Base-by-base conservation (phyloP, 257 asterid species). In the Jacaranda copaia region DNA sequence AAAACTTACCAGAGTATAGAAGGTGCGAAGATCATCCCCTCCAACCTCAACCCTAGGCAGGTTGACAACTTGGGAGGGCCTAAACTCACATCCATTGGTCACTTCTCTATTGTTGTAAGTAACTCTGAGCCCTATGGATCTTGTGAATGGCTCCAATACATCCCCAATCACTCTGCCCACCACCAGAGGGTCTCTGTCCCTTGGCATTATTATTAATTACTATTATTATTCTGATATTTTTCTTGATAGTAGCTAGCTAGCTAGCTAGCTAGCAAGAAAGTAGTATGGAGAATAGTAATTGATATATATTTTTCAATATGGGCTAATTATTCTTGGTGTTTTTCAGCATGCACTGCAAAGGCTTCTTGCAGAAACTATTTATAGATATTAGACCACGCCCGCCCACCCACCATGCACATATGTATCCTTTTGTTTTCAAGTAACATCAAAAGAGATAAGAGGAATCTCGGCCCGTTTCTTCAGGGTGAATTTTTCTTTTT, bases 41-140 rank as follows among this genome's bases (percentile, higher is more conserved):
- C 94, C 97, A 52, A 92, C 76, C 12, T 92, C 86, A 79, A 89
- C 92, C 81, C 91, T 80, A 19, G 98, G 98, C 40, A 81, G 96
- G 82, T 83, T 88, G 43, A 80, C 62, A 20, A 90, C 48, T 15
- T 88, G 95, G 59, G 97, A 92, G 0, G 98, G 98, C 75, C 86
- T 79, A 5, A 92, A 84, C 57, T 89, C 92, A 39, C 88, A 82
- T 0, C 97, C 96, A 75, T 92, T 92, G n/a, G 7, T 84, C 1
- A 89, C 90, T 8, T 85, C 96, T 3, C 87, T 65, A 69, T 36
- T 73, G 20, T 63, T 76, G 63, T 88, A 87, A 13, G 10, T 15
- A 6, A 91, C 90, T 48, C 89, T 70, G 3, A 91, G 85, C 6
- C 57, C 72, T 1, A 88, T 77, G 19, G 91, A 81, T 74, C 86